Evolutionary conservation across 805 yeast species (phyloP), one percentile per base, ranked within the genome.

Genomic region (Torulaspora franciscae): DNA sequence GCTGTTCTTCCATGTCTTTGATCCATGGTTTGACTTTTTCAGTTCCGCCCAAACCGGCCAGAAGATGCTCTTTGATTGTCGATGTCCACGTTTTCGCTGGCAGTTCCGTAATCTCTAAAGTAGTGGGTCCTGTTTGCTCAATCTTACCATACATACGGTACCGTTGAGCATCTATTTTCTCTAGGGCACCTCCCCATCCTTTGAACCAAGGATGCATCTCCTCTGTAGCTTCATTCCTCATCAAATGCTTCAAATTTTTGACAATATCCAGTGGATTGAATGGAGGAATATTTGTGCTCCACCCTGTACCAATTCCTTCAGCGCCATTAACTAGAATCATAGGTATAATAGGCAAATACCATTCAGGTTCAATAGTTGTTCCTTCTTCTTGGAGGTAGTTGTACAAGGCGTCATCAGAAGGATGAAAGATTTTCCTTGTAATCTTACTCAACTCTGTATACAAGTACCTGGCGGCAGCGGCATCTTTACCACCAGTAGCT

Each of bases 291-390:
- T 79, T 80, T 1, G 98, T 89, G 52, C 96, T 86, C 97, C 98
- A 93, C 54, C 99, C 99, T 37, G 99, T 90, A 50, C 99, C 99
- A 64, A 93, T 93, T 70, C 99, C 99, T 67, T 93, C 99, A 7
- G 91, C 76, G 46, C 99, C 99, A 61, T 93, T 93, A 4, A 93
- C 95, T 49, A 93, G 73, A n/a, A 93, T 62, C 87, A 89, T 86
- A 7, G 99, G 99, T 32, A 93, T 56, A n/a, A 93, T 80, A 1
- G 99, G 99, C 32, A 87, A 71, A 65, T 88, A 93, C 89, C 95
- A 88, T 56, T 86, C 89, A 0, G 99, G 99, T 64, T 93, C 99
- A 14, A 91, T 95, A 0, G 91, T 81, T 51, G 79, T 82, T 57
- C 88, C 98, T 68, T 93, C 99, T 62, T 90, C 99, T 60, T 87